phyloP scores from a whole-genome alignment of 169 alveolate genomes.

The Perkinsus olseni region DNA sequence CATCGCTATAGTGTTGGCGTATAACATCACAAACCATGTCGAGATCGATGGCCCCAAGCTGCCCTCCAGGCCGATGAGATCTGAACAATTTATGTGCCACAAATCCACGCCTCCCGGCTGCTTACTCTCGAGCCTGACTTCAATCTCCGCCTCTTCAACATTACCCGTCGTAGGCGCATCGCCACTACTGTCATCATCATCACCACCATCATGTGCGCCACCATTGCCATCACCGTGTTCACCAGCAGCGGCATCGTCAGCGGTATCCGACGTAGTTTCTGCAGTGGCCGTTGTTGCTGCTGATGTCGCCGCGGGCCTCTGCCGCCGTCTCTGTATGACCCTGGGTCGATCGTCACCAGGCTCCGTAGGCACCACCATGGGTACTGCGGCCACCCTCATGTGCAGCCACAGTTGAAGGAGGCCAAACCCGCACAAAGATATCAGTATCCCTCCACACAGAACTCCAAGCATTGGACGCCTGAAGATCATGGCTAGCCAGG shows the following conservation, averaged over 20 bases:
- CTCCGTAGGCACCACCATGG: background rate
- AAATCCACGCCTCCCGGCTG: background rate
- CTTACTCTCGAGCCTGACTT: background rate
- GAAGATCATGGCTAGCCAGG: background rate
- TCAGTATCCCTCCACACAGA: background rate
- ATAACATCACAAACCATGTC: background rate
- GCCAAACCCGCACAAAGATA: background rate
- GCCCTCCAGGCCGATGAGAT: background rate
- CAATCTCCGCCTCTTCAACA: background rate
- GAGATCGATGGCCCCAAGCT: background rate
- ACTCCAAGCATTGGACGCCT: background rate
- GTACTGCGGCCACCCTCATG: background rate
- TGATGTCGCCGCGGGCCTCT: background rate
- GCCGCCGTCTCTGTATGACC: background rate
- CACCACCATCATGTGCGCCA: too few relatives aligned
- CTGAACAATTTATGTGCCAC: background rate
- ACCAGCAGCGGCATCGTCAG: background rate
- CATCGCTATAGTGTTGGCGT: background rate
- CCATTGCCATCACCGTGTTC: too few relatives aligned
- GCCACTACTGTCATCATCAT: too few relatives aligned
- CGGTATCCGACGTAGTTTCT: background rate
- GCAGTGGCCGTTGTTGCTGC: background rate
- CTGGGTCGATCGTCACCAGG: background rate
- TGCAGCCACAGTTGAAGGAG: background rate
- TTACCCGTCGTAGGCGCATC: background rate